phyloP scores from a whole-genome alignment of 805 yeast genomes.

The Pichia rugopelliculosa region DNA sequence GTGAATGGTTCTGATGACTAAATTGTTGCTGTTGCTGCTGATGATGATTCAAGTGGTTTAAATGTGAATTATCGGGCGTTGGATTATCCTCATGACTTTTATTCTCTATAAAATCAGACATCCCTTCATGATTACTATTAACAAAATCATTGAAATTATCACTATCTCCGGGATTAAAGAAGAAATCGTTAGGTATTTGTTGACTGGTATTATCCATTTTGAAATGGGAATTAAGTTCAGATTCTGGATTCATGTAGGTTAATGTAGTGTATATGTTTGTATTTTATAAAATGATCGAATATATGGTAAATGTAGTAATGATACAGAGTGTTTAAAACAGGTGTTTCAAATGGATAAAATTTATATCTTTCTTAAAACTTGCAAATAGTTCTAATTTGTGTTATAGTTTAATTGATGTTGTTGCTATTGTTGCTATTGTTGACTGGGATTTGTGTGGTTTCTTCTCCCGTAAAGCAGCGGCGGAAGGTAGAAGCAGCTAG shows the following conservation, averaged over 20 bases:
- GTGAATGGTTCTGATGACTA: not conserved
- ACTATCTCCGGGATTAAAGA: not conserved
- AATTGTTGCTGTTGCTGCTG: not conserved
- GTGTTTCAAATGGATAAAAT: too few relatives aligned
- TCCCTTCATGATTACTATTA: not conserved
- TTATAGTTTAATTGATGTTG: not conserved
- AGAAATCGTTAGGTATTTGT: not conserved
- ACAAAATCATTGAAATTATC: conserved; percentile 5
- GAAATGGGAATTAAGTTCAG: not conserved
- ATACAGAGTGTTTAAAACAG: not conserved
- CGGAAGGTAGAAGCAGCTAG: not conserved
- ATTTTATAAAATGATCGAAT: not conserved
- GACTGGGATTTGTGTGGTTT: not conserved
- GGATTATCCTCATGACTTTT: not conserved
- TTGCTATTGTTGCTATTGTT: not conserved
- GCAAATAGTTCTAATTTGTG: not conserved
- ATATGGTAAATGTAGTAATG: not conserved
- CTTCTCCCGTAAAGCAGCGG: not conserved
- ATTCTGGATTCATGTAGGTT: not conserved
- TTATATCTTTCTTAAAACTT: too few relatives aligned
- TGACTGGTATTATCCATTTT: not conserved
- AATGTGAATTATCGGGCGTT: not conserved
- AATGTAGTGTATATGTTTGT: too few relatives aligned
- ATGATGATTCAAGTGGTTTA: not conserved
- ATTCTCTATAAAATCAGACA: not conserved